Percentiles rank a stretch among this genome's conserved stretches.
phyloP scores from a whole-genome alignment of 2,329 filamentous ascomycete genomes.

The Fusarium sororula region DNA sequence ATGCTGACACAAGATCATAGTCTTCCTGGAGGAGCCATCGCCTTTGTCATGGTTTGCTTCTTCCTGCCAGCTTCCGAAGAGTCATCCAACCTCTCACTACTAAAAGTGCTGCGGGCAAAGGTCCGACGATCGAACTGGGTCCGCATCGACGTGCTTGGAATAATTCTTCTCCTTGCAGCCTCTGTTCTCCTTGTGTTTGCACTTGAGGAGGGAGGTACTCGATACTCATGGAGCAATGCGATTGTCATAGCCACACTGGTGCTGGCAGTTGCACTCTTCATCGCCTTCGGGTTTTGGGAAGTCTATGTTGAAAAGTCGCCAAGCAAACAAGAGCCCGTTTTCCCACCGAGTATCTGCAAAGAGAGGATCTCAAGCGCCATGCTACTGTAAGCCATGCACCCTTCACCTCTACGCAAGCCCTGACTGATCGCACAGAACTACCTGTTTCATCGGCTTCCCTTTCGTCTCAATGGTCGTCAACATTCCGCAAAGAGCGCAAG shows the following conservation, averaged over 20 bases:
- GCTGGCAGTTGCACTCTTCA: neutral
- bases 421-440: neutral
- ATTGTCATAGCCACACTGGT: neutral
- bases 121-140: neutral
- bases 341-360: slow-evolving; percentile 7
- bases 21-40: neutral
- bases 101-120: neutral
- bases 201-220: neutral
- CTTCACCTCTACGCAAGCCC: accelerated
- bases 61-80: slow-evolving; percentile 1
- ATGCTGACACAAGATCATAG: neutral
- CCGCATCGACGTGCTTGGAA: neutral
- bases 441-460: neutral
- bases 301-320: neutral
- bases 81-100: neutral
- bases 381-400: neutral
- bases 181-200: slow-evolving; percentile 5
- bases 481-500: neutral
- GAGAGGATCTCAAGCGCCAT: slow-evolving; percentile 7
- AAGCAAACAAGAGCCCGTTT: neutral
- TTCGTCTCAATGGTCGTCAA: slow-evolving; percentile 13
- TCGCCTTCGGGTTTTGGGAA: neutral
- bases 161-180: neutral
- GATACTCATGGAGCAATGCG: neutral
- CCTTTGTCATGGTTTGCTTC: neutral